Conservation (phyloP, 768 basidiomycete species). For the Trametes gibbosa region DNA sequence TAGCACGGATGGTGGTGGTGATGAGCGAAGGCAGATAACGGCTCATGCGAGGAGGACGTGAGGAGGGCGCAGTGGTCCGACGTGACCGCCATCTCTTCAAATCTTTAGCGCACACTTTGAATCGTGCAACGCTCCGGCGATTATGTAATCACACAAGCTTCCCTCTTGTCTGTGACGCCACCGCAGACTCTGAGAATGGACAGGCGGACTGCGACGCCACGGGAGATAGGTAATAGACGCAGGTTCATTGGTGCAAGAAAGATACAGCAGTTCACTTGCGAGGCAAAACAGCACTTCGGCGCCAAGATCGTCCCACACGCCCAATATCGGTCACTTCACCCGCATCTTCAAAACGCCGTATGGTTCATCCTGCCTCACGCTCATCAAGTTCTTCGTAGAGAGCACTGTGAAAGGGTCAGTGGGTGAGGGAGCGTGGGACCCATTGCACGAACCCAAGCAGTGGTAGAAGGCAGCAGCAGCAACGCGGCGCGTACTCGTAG, state of each 20-base stretch:
- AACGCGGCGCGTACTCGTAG: conserved; percentile 69
- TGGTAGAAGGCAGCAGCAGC: conserved; percentile 84
- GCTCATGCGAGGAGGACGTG: conserved; percentile 13
- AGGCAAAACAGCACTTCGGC: too few relatives aligned
- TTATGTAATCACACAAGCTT: neutral
- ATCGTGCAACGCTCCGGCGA: neutral
- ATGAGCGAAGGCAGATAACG: conserved; percentile 14
- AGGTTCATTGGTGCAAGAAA: too few relatives aligned
- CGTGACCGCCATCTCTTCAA: conserved; percentile 8
- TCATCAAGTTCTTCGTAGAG: conserved; percentile 69
- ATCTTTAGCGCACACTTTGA: conserved; percentile 4
- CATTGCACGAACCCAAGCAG: conserved; percentile 58
- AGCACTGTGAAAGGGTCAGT: conserved; percentile 47
- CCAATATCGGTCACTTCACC: conserved; percentile 31
- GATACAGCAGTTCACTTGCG: too few relatives aligned
- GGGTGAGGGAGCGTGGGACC: neutral
- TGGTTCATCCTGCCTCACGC: conserved; percentile 55
- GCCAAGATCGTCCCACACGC: too few relatives aligned
- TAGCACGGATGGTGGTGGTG: conserved; percentile 33
- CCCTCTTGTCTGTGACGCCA: neutral
- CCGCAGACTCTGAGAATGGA: too few relatives aligned
- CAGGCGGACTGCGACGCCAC: too few relatives aligned
- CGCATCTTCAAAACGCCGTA: conserved; percentile 53
- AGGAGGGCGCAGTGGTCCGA: conserved; percentile 15
- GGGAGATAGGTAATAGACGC: too few relatives aligned